A percentile compares a stretch with the other conserved stretches of the same genome.
Conservation (phyloP, 345 rosid genomes). For the Gossypioides kirkii region DNA sequence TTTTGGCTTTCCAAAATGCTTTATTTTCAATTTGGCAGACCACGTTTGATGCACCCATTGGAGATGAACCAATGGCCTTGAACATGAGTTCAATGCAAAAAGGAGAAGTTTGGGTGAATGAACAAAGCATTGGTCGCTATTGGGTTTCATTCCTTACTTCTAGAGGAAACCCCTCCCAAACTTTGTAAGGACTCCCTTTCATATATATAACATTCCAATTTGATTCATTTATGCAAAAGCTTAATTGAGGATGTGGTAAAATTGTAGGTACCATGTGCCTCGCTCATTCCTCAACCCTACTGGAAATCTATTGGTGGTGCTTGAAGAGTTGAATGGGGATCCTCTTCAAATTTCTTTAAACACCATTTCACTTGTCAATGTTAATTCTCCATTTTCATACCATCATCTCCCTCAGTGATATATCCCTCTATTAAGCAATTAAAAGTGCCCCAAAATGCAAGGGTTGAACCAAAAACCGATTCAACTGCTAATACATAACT, state of each 20-base stretch:
- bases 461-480: no score
- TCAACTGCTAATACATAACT: no score
- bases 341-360: conserved; percentile 51
- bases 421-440: background rate
- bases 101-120: conserved; percentile 86
- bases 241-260: background rate
- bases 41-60: conserved; percentile 51
- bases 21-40: conserved; percentile 49
- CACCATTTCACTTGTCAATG: conserved; percentile 31
- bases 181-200: conserved; percentile 49
- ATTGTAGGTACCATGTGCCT: conserved; percentile 73
- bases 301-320: conserved; percentile 46
- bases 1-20: no score
- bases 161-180: conserved; percentile 58
- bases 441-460: background rate
- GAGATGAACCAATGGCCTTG: conserved; percentile 49
- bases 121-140: conserved; percentile 75
- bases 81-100: conserved; percentile 71
- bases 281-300: conserved; percentile 51
- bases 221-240: no score
- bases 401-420: background rate
- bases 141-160: conserved; percentile 74
- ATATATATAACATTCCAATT: no score
- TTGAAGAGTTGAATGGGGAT: conserved; percentile 70
- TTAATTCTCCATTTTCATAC: background rate